Percentiles rank a stretch among this genome's conserved stretches.
Conservation (phyloP, 1,139 yeast species). For the Yamadazyma atlantica region DNA sequence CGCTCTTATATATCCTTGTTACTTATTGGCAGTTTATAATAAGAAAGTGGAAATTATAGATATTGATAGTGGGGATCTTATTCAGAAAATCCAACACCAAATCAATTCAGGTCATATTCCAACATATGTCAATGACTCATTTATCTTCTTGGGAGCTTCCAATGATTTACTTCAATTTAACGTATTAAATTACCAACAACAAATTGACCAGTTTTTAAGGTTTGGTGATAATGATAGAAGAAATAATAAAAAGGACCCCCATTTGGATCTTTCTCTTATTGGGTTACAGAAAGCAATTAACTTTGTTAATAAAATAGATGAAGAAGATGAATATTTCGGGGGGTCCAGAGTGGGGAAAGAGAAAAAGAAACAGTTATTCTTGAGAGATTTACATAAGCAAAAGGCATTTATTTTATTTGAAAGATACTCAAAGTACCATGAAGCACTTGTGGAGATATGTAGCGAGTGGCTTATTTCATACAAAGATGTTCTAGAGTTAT, state of each 20-base stretch:
- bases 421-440: conserved; percentile 37
- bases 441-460: conserved; percentile 41
- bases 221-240: conserved; percentile 12
- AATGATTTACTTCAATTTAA: conserved; percentile 31
- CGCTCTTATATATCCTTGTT: conserved; percentile 43
- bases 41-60: conserved; percentile 49
- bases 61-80: conserved; percentile 38
- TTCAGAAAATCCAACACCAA: conserved; percentile 42
- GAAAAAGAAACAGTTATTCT: conserved; percentile 30
- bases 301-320: conserved; percentile 27
- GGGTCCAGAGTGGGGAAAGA: conserved; percentile 17
- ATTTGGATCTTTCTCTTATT: conserved; percentile 28
- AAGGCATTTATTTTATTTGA: conserved; percentile 37
- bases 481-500: conserved; percentile 33
- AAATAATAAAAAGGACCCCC: conserved; percentile 24
- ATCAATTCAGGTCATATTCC: conserved; percentile 25
- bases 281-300: conserved; percentile 40
- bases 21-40: conserved; percentile 39
- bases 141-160: conserved; percentile 27
- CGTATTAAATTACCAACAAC: conserved; percentile 34
- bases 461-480: conserved; percentile 44
- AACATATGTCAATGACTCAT: conserved; percentile 15
- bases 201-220: conserved; percentile 38
- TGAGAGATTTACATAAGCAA: conserved; percentile 33
- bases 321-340: conserved; percentile 24